Evolutionary conservation across 1,139 yeast genomes (phyloP), one percentile per base, ranked within the genome.

Genomic region (Yamadazyma trypodendri): DNA sequence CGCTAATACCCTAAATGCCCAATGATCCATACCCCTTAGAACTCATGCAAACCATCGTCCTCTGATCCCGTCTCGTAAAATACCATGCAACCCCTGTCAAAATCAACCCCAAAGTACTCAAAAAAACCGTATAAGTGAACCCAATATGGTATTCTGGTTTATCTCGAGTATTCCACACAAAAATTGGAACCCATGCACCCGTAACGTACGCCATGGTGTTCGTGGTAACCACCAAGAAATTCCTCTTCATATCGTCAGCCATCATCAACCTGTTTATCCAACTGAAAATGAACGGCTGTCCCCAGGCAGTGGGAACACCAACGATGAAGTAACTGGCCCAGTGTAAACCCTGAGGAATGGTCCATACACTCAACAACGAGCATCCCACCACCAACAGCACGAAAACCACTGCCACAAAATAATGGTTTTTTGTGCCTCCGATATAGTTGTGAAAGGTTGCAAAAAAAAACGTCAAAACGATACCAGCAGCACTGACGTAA

Each of bases 201-300:
- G 78, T 72, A 6, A 73, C 75, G 44, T 76, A 77, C 0, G 81
- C 79, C 35, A 73, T 54, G 7, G 72, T 66, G 47, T 77, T 77
- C 6, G 81, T 77, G 24, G 57, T 42, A 3, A 74, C 79, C 23
- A 77, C 76, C 13, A 72, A 61, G 39, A 75, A 66, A 46, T 71
- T 72, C 42, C 81, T 56, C 50, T 74, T 74, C 68, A 70, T 65
- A 46, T 73, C 78, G 45, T 76, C 75, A 14, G 60, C 55, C 17
- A 60, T 56, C 13, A 77, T 49, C 27, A 71, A 46, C 27, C 77
- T 54, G 47, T 78, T 78, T n/a, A 77, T 65, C 83, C 82, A 78
- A 2, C 79, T 60, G 41, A 71, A 76, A 11, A 77, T 73, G 48
- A 72, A 60, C 2, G 70, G 70, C 44, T 64, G 72, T 7, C 70